phyloP scores from a whole-genome alignment of 106 monocot species.

The Dendrobium chrysotoxum region DNA sequence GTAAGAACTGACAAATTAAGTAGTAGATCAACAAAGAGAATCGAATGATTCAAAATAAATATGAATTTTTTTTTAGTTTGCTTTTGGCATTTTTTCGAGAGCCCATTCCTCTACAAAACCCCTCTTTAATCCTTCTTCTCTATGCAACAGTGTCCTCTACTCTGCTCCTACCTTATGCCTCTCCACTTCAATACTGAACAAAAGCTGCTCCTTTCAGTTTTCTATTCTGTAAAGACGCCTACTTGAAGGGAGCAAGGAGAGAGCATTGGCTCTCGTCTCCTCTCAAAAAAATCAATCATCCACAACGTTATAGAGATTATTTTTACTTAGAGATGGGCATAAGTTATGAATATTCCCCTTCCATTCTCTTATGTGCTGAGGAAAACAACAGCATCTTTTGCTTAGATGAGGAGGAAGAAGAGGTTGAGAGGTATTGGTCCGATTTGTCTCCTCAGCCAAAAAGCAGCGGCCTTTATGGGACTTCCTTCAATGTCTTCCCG shows the following conservation, averaged over 20 bases:
- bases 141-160: conserved; percentile 6
- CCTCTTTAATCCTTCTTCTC: not conserved
- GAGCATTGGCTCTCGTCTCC: not conserved
- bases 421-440: not conserved
- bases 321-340: conserved; percentile 19
- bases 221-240: not conserved
- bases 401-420: conserved; percentile 36
- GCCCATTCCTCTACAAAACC: conserved; percentile 6
- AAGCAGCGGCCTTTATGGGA: conserved; percentile 27
- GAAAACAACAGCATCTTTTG: conserved; percentile 54
- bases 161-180: not conserved
- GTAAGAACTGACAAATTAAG: too few species aligned
- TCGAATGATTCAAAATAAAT: not conserved
- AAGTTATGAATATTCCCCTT: conserved; percentile 37
- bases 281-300: not conserved
- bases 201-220: not conserved
- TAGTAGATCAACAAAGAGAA: not conserved
- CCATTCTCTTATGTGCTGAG: conserved; percentile 60
- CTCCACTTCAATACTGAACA: not conserved
- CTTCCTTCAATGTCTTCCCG: conserved; percentile 25
- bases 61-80: not conserved
- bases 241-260: not conserved
- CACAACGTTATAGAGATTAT: not conserved
- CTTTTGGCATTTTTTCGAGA: not conserved
- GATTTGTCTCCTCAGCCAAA: not conserved